phyloP scores from a whole-genome alignment of 176 grass and related monocot genomes.

The Dactylis glomerata region DNA sequence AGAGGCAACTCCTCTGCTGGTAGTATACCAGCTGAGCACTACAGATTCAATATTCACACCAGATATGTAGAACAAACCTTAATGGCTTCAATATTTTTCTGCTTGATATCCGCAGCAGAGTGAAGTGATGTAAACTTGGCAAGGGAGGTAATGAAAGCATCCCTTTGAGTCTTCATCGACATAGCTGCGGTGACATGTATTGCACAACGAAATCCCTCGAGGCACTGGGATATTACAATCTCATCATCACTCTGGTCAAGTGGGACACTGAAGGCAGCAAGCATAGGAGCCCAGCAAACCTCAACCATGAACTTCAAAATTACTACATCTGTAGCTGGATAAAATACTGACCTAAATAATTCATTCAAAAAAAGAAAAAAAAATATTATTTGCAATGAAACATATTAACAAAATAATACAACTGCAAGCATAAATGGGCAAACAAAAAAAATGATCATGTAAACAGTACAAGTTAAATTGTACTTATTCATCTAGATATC shows the following conservation, averaged over 20 bases:
- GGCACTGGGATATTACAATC: constrained; percentile 76
- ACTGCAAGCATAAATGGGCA: not conserved
- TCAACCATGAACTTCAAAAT: constrained; percentile 98
- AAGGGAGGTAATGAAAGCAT: constrained; percentile 96
- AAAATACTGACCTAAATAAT: constrained; percentile 88
- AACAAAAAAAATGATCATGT: constrained; percentile 21
- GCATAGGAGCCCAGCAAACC: constrained; percentile 98
- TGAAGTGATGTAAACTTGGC: constrained; percentile 99
- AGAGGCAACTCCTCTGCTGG: not conserved
- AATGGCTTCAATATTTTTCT: constrained; percentile 95
- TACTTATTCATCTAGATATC: constrained; percentile 17
- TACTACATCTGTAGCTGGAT: constrained; percentile 92
- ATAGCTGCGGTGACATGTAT: constrained; percentile 98
- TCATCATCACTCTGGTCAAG: constrained; percentile 93
- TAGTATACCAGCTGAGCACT: not conserved
- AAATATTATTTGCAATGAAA: constrained; percentile 31
- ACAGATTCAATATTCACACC: constrained; percentile 22
- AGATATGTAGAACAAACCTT: constrained; percentile 65
- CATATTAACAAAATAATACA: constrained; percentile 22
- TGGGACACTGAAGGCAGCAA: constrained; percentile 98
- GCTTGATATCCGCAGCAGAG: constrained; percentile 90
- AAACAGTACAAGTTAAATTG: not conserved
- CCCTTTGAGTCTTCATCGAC: constrained; percentile 98
- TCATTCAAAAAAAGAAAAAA: constrained; percentile 25
- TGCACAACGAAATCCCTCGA: constrained; percentile 93